Conservation (phyloP, 2,329 filamentous ascomycete species). For the Allantophomopsis lycopodina region DNA sequence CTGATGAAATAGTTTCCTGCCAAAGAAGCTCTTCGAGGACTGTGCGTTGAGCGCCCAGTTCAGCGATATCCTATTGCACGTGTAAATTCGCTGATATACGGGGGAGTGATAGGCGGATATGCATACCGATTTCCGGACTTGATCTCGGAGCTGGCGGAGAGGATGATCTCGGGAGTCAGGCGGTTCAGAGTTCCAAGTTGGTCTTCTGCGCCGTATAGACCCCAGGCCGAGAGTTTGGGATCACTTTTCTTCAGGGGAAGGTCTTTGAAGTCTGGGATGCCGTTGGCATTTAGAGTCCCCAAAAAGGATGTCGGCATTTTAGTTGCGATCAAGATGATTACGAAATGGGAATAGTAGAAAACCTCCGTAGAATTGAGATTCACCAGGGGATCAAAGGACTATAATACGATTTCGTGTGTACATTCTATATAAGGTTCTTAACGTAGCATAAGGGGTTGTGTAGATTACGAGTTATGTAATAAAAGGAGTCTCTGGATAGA, state of each 20-base stretch:
- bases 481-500: too few relatives aligned
- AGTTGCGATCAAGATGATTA: too few relatives aligned
- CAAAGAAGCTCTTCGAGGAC: conserved; percentile 34
- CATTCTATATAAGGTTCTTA: too few relatives aligned
- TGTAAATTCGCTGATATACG: background rate
- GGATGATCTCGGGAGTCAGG: conserved; percentile 38
- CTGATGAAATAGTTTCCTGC: conserved; percentile 38
- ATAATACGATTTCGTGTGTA: too few relatives aligned
- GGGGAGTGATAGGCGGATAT: conserved; percentile 5
- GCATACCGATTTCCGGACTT: conserved; percentile 1
- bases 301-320: too few relatives aligned
- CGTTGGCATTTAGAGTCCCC: conserved; percentile 22
- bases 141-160: conserved; percentile 19
- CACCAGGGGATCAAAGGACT: too few relatives aligned
- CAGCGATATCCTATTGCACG: conserved; percentile 32
- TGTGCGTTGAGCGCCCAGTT: conserved; percentile 46
- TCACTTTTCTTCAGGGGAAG: conserved; percentile 31
- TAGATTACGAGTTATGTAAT: too few relatives aligned
- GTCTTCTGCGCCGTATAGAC: conserved; percentile 36
- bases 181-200: conserved; percentile 47
- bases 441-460: too few relatives aligned
- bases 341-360: too few relatives aligned
- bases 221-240: conserved; percentile 28
- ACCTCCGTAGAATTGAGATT: too few relatives aligned
- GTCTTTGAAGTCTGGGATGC: conserved; percentile 30